phyloP scores from a whole-genome alignment of 2,329 filamentous ascomycete genomes.

The Trichophyton mentagrophytes region DNA sequence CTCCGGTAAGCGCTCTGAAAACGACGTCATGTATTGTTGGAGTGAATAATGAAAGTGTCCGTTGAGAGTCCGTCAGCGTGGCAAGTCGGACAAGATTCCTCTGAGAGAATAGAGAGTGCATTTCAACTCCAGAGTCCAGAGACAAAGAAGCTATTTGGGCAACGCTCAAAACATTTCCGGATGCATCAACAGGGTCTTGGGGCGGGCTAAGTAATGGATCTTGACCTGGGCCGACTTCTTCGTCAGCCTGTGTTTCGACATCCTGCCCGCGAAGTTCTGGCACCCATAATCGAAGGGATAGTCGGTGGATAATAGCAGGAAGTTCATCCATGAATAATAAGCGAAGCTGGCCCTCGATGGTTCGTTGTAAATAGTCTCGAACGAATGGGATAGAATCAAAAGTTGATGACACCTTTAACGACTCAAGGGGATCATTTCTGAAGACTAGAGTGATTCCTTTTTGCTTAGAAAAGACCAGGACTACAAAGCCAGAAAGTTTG shows the following conservation, averaged over 20 bases:
- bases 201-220: slow-evolving; percentile 75
- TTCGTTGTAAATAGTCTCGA: slow-evolving; percentile 88
- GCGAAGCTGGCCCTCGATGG: slow-evolving; percentile 84
- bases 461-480: slow-evolving; percentile 92
- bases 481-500: slow-evolving; percentile 90
- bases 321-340: slow-evolving; percentile 96
- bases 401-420: slow-evolving; percentile 93
- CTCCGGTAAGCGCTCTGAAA: slow-evolving; percentile 82
- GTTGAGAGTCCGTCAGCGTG: slow-evolving; percentile 72
- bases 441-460: slow-evolving; percentile 96
- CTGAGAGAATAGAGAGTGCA: slow-evolving; percentile 84
- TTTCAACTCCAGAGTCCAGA: slow-evolving; percentile 65
- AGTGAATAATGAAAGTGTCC: slow-evolving; percentile 81
- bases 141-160: slow-evolving; percentile 64
- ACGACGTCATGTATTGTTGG: slow-evolving; percentile 81
- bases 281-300: slow-evolving; percentile 80
- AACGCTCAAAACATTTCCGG: slow-evolving; percentile 63
- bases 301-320: slow-evolving; percentile 85
- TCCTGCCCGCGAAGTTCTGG: slow-evolving; percentile 63
- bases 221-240: slow-evolving; percentile 47
- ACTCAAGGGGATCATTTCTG: slow-evolving; percentile 93
- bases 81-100: slow-evolving; percentile 81
- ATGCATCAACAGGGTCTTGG: slow-evolving; percentile 66
- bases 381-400: slow-evolving; percentile 99
- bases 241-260: slow-evolving; percentile 26